Percentiles rank a stretch among this genome's conserved stretches.
These are phyloP conservation scores for Cladosporium sp. DNA, from an alignment of 2,329 filamentous ascomycete species.

Conservation along the genomic window DNA sequence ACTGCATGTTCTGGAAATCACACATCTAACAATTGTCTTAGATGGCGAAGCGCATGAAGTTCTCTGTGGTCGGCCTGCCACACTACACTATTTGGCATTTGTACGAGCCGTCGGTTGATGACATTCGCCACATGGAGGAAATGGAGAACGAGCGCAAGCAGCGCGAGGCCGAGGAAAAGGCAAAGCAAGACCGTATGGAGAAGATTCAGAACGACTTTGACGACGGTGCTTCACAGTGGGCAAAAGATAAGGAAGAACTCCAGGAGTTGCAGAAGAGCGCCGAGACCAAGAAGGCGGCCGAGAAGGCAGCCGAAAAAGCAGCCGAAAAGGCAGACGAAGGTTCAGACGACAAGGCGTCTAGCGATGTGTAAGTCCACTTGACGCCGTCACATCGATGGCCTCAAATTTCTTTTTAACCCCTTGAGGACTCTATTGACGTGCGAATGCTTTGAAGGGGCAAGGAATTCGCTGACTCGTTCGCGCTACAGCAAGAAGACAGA, in stretches of 20 bases:
- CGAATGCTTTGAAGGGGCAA: slow-evolving; percentile 18
- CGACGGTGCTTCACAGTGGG: slow-evolving; percentile 74
- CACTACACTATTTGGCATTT: slow-evolving; percentile 99
- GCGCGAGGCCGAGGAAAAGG: slow-evolving; percentile 74
- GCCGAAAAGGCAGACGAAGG: slow-evolving; percentile 42
- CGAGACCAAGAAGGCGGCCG: slow-evolving; percentile 53
- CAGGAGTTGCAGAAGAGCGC: slow-evolving; percentile 33
- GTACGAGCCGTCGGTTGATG: slow-evolving; percentile 97
- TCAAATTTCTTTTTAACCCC: background rate
- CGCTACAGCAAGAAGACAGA: slow-evolving; percentile 18
- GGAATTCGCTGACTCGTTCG: slow-evolving; percentile 23
- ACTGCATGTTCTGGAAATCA: background rate
- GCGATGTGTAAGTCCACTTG: slow-evolving; percentile 21
- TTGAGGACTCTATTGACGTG: background rate
- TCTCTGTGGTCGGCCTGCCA: slow-evolving; percentile 88
- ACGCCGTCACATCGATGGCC: background rate
- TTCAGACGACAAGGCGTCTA: slow-evolving; percentile 37
- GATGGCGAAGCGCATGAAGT: slow-evolving; percentile 97
- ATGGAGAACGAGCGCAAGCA: slow-evolving; percentile 85
- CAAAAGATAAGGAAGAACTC: slow-evolving; percentile 80
- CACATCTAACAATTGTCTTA: slow-evolving; percentile 35
- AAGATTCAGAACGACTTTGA: slow-evolving; percentile 79
- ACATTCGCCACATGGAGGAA: slow-evolving; percentile 97
- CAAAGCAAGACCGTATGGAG: slow-evolving; percentile 66
- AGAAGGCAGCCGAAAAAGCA: slow-evolving; percentile 49